Percentiles rank a stretch among this genome's conserved stretches.
Evolutionary conservation across 1,284 basidiomycete genomes (phyloP).

Genomic region (Porodaedalea pini): DNA sequence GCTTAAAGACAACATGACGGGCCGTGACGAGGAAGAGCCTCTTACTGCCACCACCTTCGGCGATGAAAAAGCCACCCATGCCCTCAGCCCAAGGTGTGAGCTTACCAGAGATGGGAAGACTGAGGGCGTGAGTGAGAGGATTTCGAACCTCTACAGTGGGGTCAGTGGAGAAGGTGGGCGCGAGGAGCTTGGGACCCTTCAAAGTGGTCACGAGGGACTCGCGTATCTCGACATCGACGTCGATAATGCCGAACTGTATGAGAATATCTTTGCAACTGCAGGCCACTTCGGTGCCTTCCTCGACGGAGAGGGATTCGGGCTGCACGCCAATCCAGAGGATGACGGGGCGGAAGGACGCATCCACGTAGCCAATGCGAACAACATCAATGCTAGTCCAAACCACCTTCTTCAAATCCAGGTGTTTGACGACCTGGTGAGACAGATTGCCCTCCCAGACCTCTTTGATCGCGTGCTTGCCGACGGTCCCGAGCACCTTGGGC

Average conservation of each 20-base stretch:
- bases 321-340: constrained; percentile 31
- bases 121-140: constrained; percentile 28
- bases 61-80: constrained; percentile 34
- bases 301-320: constrained; percentile 28
- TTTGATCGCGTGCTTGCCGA: constrained; percentile 26
- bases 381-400: constrained; percentile 12
- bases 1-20: constrained; percentile 27
- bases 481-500: constrained; percentile 25
- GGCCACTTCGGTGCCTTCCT: constrained; percentile 28
- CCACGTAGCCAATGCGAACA: constrained; percentile 16
- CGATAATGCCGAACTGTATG: constrained; percentile 22
- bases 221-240: constrained; percentile 18
- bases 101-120: constrained; percentile 26
- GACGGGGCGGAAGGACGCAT: constrained; percentile 12
- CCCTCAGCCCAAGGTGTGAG: constrained; percentile 24
- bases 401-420: constrained; percentile 17
- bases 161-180: background rate
- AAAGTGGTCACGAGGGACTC: background rate
- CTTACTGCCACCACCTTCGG: constrained; percentile 23
- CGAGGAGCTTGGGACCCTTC: background rate
- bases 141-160: constrained; percentile 18
- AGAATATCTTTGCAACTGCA: constrained; percentile 28
- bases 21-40: constrained; percentile 30
- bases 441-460: constrained; percentile 28
- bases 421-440: constrained; percentile 21